A percentile compares a stretch with the other conserved stretches of the same genome.
Evolutionary conservation across 1,139 yeast genomes (phyloP).

Genomic region (Scheffersomyces parashehatae): DNA sequence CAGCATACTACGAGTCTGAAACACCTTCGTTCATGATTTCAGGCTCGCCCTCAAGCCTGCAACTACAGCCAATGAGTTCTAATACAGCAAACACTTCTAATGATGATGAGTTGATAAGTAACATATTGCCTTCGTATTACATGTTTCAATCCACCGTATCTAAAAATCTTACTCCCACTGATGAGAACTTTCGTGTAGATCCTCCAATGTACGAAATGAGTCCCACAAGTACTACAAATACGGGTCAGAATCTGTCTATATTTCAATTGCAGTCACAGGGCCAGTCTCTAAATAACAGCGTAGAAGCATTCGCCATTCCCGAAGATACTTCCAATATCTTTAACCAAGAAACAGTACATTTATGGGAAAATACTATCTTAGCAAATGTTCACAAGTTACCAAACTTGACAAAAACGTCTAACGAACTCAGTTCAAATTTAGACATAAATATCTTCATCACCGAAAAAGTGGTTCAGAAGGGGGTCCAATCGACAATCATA

Average conservation of each 20-base stretch:
- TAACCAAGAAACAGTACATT: conserved; percentile 31
- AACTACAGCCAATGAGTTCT: too few species aligned
- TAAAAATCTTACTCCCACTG: conserved; percentile 36
- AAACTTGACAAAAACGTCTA: conserved; percentile 31
- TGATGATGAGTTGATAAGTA: conserved; percentile 36
- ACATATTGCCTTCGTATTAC: conserved; percentile 48
- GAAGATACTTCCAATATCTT: conserved; percentile 8
- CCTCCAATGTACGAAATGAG: conserved; percentile 48
- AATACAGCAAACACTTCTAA: not conserved
- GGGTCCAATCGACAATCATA: conserved; percentile 28
- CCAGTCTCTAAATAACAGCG: conserved; percentile 1
- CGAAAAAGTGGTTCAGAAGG: conserved; percentile 45
- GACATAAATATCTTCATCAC: conserved; percentile 37
- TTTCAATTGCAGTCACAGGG: conserved; percentile 1
- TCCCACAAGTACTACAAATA: conserved; percentile 24
- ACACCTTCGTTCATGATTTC: too few species aligned
- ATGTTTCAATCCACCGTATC: conserved; percentile 49
- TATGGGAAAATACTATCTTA: conserved; percentile 46
- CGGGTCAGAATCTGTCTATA: conserved; percentile 2
- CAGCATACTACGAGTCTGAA: too few species aligned
- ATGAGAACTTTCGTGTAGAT: conserved; percentile 42
- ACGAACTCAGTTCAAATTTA: conserved; percentile 26
- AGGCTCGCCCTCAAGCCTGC: too few species aligned
- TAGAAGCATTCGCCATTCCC: conserved; percentile 12
- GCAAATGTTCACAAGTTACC: conserved; percentile 45